Base-by-base conservation (phyloP, 2,329 filamentous ascomycete species). In the Paraphoma sp. region DNA sequence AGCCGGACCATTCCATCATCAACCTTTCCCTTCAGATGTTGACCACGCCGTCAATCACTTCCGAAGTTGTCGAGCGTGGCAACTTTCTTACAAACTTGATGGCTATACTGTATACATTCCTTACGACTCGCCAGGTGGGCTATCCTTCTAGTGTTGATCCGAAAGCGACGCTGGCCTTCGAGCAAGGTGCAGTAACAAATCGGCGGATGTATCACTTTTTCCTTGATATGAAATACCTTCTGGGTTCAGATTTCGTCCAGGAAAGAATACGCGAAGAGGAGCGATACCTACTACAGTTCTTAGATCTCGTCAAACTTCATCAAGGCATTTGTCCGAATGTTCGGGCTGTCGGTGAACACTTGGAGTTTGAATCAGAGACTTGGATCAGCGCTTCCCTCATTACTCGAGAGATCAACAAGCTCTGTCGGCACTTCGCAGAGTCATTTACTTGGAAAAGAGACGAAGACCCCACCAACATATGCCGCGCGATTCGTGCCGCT, bases 1-100 rank as follows among this genome's bases (percentile, higher is more conserved):
- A 99, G 75, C 95, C 95, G 2, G 95, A 99, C 71, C 94, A 98
- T 76, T 98, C 94, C 10, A 98, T 99, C 72, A 97, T 99, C 82
- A 97, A 97, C 72, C 86, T 99, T 38, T 98, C 94, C 4, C 81
- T 98, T 30, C 95, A 99, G 73, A 96, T 99, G 87, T 82, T 99
- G 60, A 99, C 95, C 0, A 97, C 95, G 0, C 93, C 95, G 1
- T 96, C 94, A 0, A 98, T 99, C 64, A 98, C 94, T 0, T 91
- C 93, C 44, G 96, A 99, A 77, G 91, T 98, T 48, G 92, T 99
- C 8, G 91, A 97, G 69, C 87, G 93, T 45, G 94, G 93, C 29
- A 99, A 99, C 75, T 99, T 99, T 72, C 82, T 99, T 63, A 97
- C 93, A 8, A 97, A 92, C 65, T 83, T 99, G 40, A 90, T 98